Base-by-base conservation (phyloP, 768 basidiomycete genomes). In the Pisolithus orientalis region DNA sequence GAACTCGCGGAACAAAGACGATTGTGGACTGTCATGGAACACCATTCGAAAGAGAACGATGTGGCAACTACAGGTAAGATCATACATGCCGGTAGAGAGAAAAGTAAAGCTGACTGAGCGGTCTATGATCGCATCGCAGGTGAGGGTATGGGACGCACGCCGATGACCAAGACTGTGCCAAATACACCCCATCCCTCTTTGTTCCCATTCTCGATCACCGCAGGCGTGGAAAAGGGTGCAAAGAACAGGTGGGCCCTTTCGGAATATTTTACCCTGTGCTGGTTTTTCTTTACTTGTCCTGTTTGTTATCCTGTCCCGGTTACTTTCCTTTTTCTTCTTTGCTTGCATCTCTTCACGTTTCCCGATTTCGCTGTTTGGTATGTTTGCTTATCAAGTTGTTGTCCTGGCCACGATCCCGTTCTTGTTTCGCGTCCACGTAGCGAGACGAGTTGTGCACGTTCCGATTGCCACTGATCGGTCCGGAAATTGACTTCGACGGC, bases 191-290 rank as follows among this genome's bases (percentile, higher is more conserved):
- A 56, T 34, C 53, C 48, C 8, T 21, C 49, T 4, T 40, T 43
- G 47, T 50, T 94, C 87, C 94, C 93, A 7, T 96, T 87, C 65
- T 91, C 90, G 49, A 98, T 98, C 55, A 95, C 91, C 0, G 95
- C 95, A 6, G 95, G 90, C 2, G 82, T 98, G 9, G 95, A 98
- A 70, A 90, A 95, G 63, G 95, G 95, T 8, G 76, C 83, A 17
- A 93, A 96, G 76, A 98, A 98, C 60, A 77, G 95, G 87, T 90
- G 48, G 47, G 77, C 24, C 1, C 21, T 8, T 47, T 14, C 13
- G 11, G 34, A n/a, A 7, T 31, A 42, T 28, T 32, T 21, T 47
- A 11, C 29, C 49, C 34, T 44, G 31, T 49, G 51, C 11, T 39
- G 24, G 9, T 44, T 51, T 48, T 39, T 34, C 25, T 21, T 46